Base-by-base conservation (phyloP, 441 rosid genomes). In the Melastoma candidum region DNA sequence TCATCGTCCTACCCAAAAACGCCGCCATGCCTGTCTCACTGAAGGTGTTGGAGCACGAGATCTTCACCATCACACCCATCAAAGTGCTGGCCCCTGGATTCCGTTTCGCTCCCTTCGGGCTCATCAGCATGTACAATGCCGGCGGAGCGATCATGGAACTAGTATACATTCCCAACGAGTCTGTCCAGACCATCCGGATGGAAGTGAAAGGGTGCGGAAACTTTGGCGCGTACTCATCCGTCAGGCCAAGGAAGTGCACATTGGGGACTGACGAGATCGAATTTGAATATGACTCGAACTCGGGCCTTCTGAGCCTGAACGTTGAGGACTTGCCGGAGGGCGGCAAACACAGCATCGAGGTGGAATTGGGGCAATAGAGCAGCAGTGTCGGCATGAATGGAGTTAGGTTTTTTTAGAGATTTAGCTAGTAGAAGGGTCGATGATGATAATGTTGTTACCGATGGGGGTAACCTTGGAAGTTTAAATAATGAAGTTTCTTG, bases 101-200 rank as follows among this genome's bases (percentile, higher is more conserved):
- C 66, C 65, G 68, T 43, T 87, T 85, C 45, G 95, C 95, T 6
- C 93, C 98, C 0, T 22, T 87, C 7, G 96, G 98, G 43, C 93
- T 92, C 26, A 66, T 80, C 47, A 56, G 68, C 68, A 87, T 92
- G 96, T 92, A 66, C 77, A 92, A 92, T 56, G 71, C 89, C 1
- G 96, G 96, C 24, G 98, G 94, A 48, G 95, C 96, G 10, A 74
- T 85, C 0, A 76, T 76, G 48, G 82, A 70, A 53, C 77, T 90
- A 12, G 66, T 55, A 36, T 87, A 85, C 54, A 80, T 74, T 54
- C 66, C 58, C 7, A 63, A 61, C 44, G 65, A 53, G 60, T 61
- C 67, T 68, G 71, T 72, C 9, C 86, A 78, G 13, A 78, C 57
- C 57, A 29, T 7, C 36, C 36, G 36, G 36, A 29, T 29, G 36